phyloP scores from a whole-genome alignment of 140 eudicot species.

The Anethum foeniculum region DNA sequence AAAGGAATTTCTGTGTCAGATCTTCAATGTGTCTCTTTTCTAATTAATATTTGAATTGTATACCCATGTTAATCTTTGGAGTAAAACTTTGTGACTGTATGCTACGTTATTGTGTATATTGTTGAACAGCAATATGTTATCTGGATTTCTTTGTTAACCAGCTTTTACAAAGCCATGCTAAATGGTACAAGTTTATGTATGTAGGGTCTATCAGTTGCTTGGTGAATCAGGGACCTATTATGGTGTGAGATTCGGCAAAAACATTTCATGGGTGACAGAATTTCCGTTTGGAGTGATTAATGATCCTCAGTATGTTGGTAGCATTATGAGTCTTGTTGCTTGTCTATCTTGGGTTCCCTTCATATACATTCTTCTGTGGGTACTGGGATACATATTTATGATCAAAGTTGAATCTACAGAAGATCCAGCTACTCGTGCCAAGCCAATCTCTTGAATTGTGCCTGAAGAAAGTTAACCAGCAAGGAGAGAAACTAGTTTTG shows the following conservation, averaged over 20 bases:
- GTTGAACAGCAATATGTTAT: background rate
- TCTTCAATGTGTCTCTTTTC: background rate
- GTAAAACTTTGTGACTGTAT: background rate
- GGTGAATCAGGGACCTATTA: conserved; percentile 95
- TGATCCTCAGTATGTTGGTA: conserved; percentile 93
- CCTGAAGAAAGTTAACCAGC: background rate
- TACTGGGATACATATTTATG: conserved; percentile 72
- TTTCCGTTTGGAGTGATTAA: conserved; percentile 79
- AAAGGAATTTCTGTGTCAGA: background rate
- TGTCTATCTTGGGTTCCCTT: conserved; percentile 80
- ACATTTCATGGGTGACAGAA: conserved; percentile 83
- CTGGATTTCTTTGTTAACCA: background rate
- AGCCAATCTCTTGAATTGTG: conserved; percentile 40
- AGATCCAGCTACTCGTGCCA: conserved; percentile 81
- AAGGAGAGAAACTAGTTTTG: conserved; percentile 4
- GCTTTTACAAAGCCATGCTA: background rate
- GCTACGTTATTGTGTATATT: background rate
- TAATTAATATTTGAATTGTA: background rate
- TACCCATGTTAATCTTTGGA: background rate
- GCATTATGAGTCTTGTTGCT: conserved; percentile 76
- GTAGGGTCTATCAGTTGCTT: conserved; percentile 86
- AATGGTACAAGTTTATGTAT: background rate
- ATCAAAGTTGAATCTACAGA: conserved; percentile 66
- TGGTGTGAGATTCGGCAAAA: conserved; percentile 92
- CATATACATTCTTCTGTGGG: conserved; percentile 64